These are phyloP conservation scores for Microsporum canis DNA, from an alignment of 2,329 filamentous ascomycete genomes.

Conservation along the genomic window DNA sequence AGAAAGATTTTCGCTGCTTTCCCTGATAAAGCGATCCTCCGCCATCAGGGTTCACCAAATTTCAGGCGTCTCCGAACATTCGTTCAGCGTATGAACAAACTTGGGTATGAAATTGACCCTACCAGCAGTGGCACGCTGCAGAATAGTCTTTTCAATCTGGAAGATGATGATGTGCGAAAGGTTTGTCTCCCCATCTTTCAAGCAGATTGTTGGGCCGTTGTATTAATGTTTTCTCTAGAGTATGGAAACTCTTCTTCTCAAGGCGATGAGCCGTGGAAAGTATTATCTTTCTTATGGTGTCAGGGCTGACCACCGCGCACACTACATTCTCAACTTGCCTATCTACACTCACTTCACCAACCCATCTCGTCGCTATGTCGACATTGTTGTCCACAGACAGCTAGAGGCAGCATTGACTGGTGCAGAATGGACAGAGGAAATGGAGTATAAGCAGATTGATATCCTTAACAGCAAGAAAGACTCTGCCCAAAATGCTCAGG, in stretches of 20 bases:
- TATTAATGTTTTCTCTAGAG: conserved; percentile 39
- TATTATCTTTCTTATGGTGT: conserved; percentile 82
- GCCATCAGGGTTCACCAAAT: conserved; percentile 76
- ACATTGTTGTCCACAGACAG: conserved; percentile 91
- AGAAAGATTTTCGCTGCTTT: conserved; percentile 67
- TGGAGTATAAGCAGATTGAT: conserved; percentile 88
- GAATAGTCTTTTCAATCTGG: conserved; percentile 87
- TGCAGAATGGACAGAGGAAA: conserved; percentile 75
- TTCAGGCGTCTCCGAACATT: conserved; percentile 80
- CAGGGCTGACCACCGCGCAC: conserved; percentile 63
- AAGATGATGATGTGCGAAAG: conserved; percentile 81
- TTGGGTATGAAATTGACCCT: conserved; percentile 82
- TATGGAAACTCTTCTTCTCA: conserved; percentile 91
- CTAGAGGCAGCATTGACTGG: conserved; percentile 77
- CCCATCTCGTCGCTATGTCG: conserved; percentile 85
- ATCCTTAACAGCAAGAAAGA: conserved; percentile 99
- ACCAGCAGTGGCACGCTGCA: conserved; percentile 83
- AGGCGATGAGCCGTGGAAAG: conserved; percentile 92
- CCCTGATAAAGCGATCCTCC: conserved; percentile 84
- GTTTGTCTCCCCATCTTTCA: conserved; percentile 22
- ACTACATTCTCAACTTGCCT: conserved; percentile 86
- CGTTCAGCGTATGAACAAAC: conserved; percentile 79
- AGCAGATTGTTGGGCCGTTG: background rate
- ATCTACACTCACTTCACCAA: conserved; percentile 97
- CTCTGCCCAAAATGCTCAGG: conserved; percentile 90